Base-by-base conservation (phyloP, 768 basidiomycete genomes). In the Amanita brunnescens region DNA sequence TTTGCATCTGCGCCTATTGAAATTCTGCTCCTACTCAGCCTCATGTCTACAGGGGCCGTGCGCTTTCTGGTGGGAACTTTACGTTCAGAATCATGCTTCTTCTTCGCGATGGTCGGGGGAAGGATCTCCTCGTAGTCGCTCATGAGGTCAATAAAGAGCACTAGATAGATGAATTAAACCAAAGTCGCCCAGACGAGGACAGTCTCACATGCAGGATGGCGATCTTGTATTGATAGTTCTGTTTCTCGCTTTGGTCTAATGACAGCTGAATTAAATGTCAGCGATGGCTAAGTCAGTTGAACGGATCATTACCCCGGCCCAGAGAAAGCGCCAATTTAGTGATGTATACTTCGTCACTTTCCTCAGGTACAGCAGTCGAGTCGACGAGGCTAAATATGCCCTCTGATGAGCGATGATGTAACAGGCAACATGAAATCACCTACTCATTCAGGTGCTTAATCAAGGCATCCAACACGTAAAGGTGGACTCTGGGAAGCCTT, bases 251-350 rank as follows among this genome's bases (percentile, higher is more conserved):
- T 87, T 16, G 95, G 95, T 23, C 92, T 74, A 29, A 95, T 70
- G 42, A 97, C 77, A 24, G 81, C 90, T 93, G 55, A 5, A 42
- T 33, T 13, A 32, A 37, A 47, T 38, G 10, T 49, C 26, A 44
- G 52, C 41, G 47, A 53, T 42, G 44, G 52, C 10, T 52, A 37
- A 16, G 57, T 14, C 2, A 51, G 39, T 14, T 7, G 16, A 24
- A 45, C 37, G 2, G 52, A 55, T 1, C 12, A 69, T 70, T 62
- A 94, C 92, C 76, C 63, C 95, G 73, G 48, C 93, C 91, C 57
- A 97, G 63, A 10, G 91, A 90, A 52, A 95, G 72, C 0, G 90
- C 88, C 32, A 98, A 71, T 67, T 98, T 98, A 13, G 85, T 80
- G 55, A 89, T 75, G 62, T 85, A 97, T 14, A 92, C 73, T 49